phyloP scores from a whole-genome alignment of 352 stramenopile genomes.

The Globisporangium cystogenes region DNA sequence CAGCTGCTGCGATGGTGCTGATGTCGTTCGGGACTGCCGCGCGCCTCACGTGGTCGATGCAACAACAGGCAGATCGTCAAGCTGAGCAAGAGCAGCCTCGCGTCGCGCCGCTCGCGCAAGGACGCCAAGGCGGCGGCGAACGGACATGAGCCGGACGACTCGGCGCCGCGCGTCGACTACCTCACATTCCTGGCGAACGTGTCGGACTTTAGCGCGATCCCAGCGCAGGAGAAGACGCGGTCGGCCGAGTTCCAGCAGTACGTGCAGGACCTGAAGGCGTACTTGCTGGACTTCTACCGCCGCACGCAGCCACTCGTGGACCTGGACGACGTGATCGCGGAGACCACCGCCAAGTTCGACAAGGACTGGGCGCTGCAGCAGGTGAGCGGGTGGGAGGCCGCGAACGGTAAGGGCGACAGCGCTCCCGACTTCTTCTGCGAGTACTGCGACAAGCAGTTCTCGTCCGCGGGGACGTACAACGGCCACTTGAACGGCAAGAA shows the following conservation, averaged over 20 bases:
- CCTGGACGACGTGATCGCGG: constrained; percentile 78
- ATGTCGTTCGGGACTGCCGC: too few relatives aligned
- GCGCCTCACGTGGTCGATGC: not conserved
- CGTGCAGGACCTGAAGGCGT: constrained; percentile 66
- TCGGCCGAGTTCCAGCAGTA: constrained; percentile 62
- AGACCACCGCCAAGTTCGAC: constrained; percentile 78
- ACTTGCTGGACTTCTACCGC: constrained; percentile 84
- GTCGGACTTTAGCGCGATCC: constrained; percentile 58
- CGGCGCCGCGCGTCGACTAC: constrained; percentile 46
- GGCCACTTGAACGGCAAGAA: constrained; percentile 75
- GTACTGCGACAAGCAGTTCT: constrained; percentile 69
- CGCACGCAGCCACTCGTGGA: constrained; percentile 86
- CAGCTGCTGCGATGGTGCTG: not conserved
- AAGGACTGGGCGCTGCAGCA: constrained; percentile 71
- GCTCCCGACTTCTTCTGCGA: constrained; percentile 40
- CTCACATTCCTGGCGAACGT: constrained; percentile 66
- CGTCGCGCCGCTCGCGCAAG: constrained; percentile 13
- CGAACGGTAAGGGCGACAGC: constrained; percentile 4
- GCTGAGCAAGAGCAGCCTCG: constrained; percentile 10
- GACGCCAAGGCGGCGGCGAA: constrained; percentile 13
- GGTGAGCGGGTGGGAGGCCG: constrained; percentile 44
- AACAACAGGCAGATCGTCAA: constrained; percentile 22
- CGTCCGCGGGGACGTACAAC: constrained; percentile 63
- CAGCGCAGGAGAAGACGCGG: constrained; percentile 45
- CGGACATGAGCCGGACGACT: constrained; percentile 8